A percentile compares a stretch with the other conserved stretches of the same genome.
These are phyloP conservation scores for Chrysosporium queenslandicum DNA, from an alignment of 2,329 filamentous ascomycete species.

Conservation along the genomic window DNA sequence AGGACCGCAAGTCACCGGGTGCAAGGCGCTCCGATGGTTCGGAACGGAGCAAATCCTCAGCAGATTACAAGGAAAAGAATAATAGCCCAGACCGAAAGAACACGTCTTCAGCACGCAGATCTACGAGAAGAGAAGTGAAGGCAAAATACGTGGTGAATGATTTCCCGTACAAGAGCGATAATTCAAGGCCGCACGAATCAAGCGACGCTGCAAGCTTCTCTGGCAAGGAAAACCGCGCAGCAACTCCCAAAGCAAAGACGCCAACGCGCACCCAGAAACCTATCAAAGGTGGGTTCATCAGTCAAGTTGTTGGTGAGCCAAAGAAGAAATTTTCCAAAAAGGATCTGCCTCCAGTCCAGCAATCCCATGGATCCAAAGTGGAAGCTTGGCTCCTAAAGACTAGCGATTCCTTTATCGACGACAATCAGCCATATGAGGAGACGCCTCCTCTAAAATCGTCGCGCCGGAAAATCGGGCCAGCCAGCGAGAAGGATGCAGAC, in stretches of 20 bases:
- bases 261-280: constrained; percentile 22
- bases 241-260: constrained; percentile 23
- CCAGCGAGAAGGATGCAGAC: not conserved
- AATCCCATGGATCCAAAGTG: constrained; percentile 43
- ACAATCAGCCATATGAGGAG: constrained; percentile 21
- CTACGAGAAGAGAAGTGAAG: constrained; percentile 6
- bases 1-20: constrained; percentile 19
- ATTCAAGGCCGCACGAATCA: constrained; percentile 2
- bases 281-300: constrained; percentile 36
- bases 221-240: constrained; percentile 30
- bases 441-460: constrained; percentile 9
- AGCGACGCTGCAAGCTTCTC: constrained; percentile 33
- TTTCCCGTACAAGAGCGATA: constrained; percentile 10
- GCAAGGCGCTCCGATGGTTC: constrained; percentile 13
- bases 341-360: constrained; percentile 31
- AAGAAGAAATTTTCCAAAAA: constrained; percentile 38
- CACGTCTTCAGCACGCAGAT: not conserved
- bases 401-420: constrained; percentile 46
- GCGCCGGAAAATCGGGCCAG: not conserved
- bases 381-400: constrained; percentile 53
- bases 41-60: not conserved
- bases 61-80: not conserved
- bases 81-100: not conserved
- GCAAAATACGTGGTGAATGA: constrained; percentile 13
- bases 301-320: constrained; percentile 37